Evolutionary conservation across 805 yeast genomes (phyloP).

Genomic region (Saccharomycopsis microspora): DNA sequence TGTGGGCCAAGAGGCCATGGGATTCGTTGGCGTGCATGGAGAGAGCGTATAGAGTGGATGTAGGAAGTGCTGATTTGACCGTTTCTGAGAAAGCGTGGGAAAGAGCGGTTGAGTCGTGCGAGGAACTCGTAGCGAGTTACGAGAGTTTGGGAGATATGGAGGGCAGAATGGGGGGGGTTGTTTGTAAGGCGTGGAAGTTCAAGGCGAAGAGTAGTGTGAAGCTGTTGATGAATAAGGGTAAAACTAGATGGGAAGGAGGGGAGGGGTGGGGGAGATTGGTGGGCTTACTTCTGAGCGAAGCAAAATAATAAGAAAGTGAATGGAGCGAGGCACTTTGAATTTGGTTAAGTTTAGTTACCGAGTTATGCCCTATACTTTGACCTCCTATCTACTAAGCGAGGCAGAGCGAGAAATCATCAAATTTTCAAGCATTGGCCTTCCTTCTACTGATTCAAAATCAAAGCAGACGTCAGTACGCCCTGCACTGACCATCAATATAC

Average conservation of each 20-base stretch:
- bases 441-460: no score
- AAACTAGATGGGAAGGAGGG: constrained; percentile 65
- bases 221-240: constrained; percentile 70
- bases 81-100: constrained; percentile 57
- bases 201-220: constrained; percentile 66
- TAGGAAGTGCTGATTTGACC: constrained; percentile 53
- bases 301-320: neutral
- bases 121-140: constrained; percentile 75
- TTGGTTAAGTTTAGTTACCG: neutral
- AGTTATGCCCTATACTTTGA: neutral
- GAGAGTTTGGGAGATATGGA: constrained; percentile 67
- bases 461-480: no score
- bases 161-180: constrained; percentile 70
- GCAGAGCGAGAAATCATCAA: neutral
- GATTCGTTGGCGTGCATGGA: constrained; percentile 75
- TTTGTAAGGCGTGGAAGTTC: constrained; percentile 87
- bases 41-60: constrained; percentile 68
- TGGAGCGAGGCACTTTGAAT: neutral
- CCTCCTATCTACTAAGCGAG: neutral
- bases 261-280: constrained; percentile 63
- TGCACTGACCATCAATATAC: no score
- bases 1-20: constrained; percentile 88
- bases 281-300: constrained; percentile 19
- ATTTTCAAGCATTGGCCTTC: no score
- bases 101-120: constrained; percentile 68